Evolutionary conservation across 164 flowering plant genomes (phyloP).

Genomic region (Litsea cubeba): DNA sequence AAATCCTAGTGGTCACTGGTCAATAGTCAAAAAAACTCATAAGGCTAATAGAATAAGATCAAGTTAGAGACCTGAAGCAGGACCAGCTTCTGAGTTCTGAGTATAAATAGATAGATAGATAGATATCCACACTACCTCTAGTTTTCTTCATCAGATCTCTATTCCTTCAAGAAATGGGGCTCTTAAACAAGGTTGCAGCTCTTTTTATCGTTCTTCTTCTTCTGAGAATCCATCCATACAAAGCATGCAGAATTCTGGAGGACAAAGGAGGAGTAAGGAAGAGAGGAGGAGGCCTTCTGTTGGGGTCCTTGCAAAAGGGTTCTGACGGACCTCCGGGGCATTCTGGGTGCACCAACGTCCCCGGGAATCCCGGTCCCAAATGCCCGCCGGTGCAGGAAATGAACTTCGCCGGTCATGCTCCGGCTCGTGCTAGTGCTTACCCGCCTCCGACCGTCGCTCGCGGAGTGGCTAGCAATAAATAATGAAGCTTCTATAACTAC

Average conservation of each 20-base stretch:
- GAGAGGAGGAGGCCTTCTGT: background rate
- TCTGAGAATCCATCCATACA: slow-evolving; percentile 3
- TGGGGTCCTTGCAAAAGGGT: slow-evolving; percentile 32
- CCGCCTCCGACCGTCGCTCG: background rate
- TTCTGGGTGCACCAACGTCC: slow-evolving; percentile 36
- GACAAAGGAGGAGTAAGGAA: slow-evolving; percentile 17
- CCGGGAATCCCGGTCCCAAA: slow-evolving; percentile 21
- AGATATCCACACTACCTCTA: background rate
- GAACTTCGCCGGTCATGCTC: slow-evolving; percentile 26
- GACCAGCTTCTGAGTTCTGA: background rate
- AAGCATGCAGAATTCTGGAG: slow-evolving; percentile 17
- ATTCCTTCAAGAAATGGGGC: slow-evolving; percentile 3
- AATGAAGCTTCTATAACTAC: background rate
- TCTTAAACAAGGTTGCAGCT: slow-evolving; percentile 4
- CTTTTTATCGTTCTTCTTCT: slow-evolving; percentile 3
- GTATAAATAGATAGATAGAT: background rate
- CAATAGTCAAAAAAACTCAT: slow-evolving; percentile 1
- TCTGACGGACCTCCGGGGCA: slow-evolving; percentile 26
- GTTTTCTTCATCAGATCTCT: too few relatives aligned
- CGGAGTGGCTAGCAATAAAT: background rate
- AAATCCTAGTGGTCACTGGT: slow-evolving; percentile 1
- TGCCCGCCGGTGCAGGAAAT: slow-evolving; percentile 23
- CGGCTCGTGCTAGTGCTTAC: slow-evolving; percentile 7
- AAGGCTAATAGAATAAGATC: background rate
- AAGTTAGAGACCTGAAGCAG: too few relatives aligned